Base-by-base conservation (phyloP, 1,139 yeast genomes). In the Hansenula lynferdii region DNA sequence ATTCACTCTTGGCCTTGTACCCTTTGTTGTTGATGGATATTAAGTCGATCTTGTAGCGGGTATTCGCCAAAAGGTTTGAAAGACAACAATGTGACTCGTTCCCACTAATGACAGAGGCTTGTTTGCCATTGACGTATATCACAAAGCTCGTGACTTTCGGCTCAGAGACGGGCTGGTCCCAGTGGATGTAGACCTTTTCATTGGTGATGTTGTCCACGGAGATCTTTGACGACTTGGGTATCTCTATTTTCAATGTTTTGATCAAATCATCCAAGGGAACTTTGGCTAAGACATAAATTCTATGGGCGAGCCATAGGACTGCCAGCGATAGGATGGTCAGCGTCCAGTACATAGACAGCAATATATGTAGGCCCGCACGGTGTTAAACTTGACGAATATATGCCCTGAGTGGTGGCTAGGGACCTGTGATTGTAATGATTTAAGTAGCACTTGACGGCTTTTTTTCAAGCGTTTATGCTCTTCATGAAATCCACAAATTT, bases 141-240 rank as follows among this genome's bases (percentile, higher is more conserved):
- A 40, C 57, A 58, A 32, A 70, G 60, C 28, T 56, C 9, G 42
- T 42, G 4, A 44, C 45, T 32, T 36, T 42, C 19, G 44, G 49
- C 17, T 45, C 50, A 6, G 41, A 35, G 43, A 34, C 35, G 8
- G 48, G 47, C 16, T 38, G 31, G 22, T 74, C 75, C 87, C 86
- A 80, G 48, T 79, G 84, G 20, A 80, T 46, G 7, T 71, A 66
- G 18, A 80, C 69, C 6, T 72, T 59, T 14, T 65, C 60, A 27
- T 66, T 61, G 0, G 80, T 67, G 31, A 80, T 70, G 42, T 69
- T 67, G 47, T 77, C 83, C 10, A 80, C 67, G 5, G 81, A 73
- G 8, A 79, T 67, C 38, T 69, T 63, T 0, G 83, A 80, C 6
- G 79, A 65, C 25, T 71, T 69, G 3, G 86, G 85, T 15, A 78